These are phyloP conservation scores for Pythium dissotocum DNA, from an alignment of 352 stramenopile genomes.

Conservation along the genomic window DNA sequence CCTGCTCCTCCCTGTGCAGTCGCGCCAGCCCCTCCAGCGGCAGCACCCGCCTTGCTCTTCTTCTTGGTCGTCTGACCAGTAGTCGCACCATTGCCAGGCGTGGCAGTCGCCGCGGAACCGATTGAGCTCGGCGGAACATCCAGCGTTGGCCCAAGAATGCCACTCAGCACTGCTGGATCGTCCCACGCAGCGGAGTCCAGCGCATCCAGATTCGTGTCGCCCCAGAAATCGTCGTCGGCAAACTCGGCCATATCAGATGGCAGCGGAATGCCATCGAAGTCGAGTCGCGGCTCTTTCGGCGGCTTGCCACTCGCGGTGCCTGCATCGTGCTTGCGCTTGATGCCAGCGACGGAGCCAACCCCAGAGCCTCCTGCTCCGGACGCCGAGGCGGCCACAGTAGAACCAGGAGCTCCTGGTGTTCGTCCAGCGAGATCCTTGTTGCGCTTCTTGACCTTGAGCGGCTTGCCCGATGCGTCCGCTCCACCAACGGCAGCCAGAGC, in stretches of 20 bases:
- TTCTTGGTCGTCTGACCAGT: conserved; percentile 38
- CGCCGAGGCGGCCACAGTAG: conserved; percentile 17
- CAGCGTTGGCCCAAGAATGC: conserved; percentile 48
- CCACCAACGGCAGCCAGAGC: conserved; percentile 10
- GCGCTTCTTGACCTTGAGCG: conserved; percentile 56
- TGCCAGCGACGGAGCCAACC: conserved; percentile 21
- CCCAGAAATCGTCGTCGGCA: conserved; percentile 85
- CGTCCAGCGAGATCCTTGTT: conserved; percentile 54
- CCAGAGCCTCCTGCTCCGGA: conserved; percentile 13
- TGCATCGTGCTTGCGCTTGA: conserved; percentile 73
- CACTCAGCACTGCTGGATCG: conserved; percentile 66
- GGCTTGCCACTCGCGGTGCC: conserved; percentile 11
- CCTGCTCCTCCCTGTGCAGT: conserved; percentile 16
- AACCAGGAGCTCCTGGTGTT: neutral
- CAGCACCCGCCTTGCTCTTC: conserved; percentile 49
- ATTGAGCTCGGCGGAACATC: conserved; percentile 18
- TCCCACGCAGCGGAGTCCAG: conserved; percentile 85
- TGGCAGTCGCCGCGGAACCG: conserved; percentile 12
- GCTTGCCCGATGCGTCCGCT: conserved; percentile 29
- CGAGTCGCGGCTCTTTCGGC: conserved; percentile 67
- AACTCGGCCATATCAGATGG: conserved; percentile 65
- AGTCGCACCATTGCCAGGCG: conserved; percentile 21
- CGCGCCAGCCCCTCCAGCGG: conserved; percentile 23
- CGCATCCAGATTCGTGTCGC: conserved; percentile 83
- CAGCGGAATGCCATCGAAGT: conserved; percentile 77